Evolutionary conservation across 352 stramenopile genomes (phyloP), one percentile per base, ranked within the genome.

Genomic region (Globisporangium megalacanthum): DNA sequence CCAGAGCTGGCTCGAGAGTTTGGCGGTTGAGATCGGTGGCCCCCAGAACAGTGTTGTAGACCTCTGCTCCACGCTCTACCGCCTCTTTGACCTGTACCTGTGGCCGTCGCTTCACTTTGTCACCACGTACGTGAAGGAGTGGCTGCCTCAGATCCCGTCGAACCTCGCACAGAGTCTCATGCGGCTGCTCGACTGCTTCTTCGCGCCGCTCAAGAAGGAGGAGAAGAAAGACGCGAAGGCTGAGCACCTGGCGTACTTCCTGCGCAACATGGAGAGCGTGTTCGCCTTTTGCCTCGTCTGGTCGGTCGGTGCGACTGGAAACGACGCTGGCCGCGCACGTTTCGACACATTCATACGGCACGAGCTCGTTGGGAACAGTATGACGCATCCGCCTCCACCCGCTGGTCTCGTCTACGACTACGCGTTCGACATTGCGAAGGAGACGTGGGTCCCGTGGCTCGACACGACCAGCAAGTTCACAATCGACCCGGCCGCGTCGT

Each of bases 271-370:
- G 4, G 86, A 97, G 44, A 91, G 76, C 47, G 63, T 97, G 15
- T 98, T 98, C 62, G 56, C 97, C 7, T 98, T 98, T 62, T 86
- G 80, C 35, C 60, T 98, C 6, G 70, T 98, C 25, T 98, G 94
- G 94, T 97, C 84, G 1, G 55, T 98, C 37, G 89, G 92, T 15
- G 86, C 86, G 6, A 98, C 92, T 1, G 87, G 92, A 6, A 95
- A 98, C 52, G 73, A 92, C 19, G 72, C 75, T 14, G 92, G 91
- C 0, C 77, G 94, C 2, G 69, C 76, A 19, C 80, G 79, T 3
- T 96, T 98, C 49, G 80, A 98, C 55, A 63, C 73, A 0, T 98
- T 85, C 47, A 47, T 97, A 8, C 88, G 94, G 1, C 67, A 82
- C 52, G 86, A 97, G 60, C 87, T 98, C 54, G 31, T 73, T 11